Conservation (phyloP, 768 basidiomycete genomes). For the Boletus reticulatus region DNA sequence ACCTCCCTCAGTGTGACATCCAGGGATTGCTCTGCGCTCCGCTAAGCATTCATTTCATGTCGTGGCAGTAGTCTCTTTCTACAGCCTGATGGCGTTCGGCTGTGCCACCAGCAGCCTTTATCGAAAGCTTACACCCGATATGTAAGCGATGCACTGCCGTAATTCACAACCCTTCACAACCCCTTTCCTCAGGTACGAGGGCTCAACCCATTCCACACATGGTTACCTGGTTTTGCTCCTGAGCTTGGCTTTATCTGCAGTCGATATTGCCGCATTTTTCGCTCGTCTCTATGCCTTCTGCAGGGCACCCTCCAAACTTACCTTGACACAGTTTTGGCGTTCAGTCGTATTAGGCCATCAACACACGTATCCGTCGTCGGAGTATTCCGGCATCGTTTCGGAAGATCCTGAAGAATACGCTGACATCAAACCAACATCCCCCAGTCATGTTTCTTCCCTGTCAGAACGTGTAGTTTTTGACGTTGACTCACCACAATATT, state of each 20-base stretch:
- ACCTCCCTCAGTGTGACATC: background rate
- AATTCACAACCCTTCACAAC: background rate
- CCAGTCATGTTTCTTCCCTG: constrained; percentile 38
- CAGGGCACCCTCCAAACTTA: constrained; percentile 41
- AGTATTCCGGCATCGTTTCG: constrained; percentile 58
- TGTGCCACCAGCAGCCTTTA: constrained; percentile 70
- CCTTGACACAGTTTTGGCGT: constrained; percentile 53
- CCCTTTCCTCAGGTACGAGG: constrained; percentile 58
- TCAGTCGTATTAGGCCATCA: constrained; percentile 53
- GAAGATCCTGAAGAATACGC: constrained; percentile 58
- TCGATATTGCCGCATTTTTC: constrained; percentile 54
- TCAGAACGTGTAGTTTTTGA: constrained; percentile 58
- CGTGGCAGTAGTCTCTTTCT: constrained; percentile 60
- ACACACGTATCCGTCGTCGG: constrained; percentile 27
- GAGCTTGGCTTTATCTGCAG: constrained; percentile 42
- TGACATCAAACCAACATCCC: constrained; percentile 35
- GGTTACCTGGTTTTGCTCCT: constrained; percentile 57
- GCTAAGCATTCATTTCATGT: constrained; percentile 67
- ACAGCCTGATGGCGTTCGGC: constrained; percentile 58
- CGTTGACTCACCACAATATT: constrained; percentile 36
- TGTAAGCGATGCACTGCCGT: constrained; percentile 48
- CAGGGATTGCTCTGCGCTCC: constrained; percentile 80
- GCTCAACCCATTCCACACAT: constrained; percentile 57
- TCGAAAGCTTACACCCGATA: constrained; percentile 74
- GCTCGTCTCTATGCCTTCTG: constrained; percentile 52